Conservation (phyloP, 2,329 filamentous ascomycete genomes). For the Reticulascus tulasneorum region DNA sequence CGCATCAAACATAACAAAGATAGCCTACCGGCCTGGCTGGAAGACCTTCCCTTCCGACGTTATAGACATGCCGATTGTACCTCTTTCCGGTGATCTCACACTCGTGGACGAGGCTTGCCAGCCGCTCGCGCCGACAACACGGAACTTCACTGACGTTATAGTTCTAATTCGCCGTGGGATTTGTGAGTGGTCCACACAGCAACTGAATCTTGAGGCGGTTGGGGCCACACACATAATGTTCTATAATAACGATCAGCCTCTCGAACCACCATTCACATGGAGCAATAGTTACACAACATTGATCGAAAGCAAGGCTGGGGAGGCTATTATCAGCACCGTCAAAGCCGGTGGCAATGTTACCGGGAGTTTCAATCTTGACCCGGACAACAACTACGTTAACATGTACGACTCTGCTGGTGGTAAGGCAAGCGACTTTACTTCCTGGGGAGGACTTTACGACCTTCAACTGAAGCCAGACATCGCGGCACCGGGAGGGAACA, state of each 20-base stretch:
- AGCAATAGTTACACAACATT: constrained; percentile 11
- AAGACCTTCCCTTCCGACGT: constrained; percentile 17
- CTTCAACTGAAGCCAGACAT: constrained; percentile 11
- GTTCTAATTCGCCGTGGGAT: not conserved
- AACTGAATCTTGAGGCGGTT: not conserved
- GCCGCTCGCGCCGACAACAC: constrained; percentile 20
- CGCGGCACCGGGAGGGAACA: constrained; percentile 8
- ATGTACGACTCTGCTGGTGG: too few relatives aligned
- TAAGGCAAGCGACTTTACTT: constrained; percentile 29
- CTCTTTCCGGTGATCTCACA: constrained; percentile 19
- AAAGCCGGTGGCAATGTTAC: constrained; percentile 37
- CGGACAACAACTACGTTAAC: constrained; percentile 12
- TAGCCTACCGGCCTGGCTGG: constrained; percentile 19
- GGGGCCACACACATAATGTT: not conserved
- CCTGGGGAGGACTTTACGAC: constrained; percentile 10
- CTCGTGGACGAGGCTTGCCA: constrained; percentile 20
- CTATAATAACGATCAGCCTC: not conserved
- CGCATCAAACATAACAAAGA: constrained; percentile 17
- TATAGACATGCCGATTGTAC: constrained; percentile 20
- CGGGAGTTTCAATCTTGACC: constrained; percentile 21
- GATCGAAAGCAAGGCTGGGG: constrained; percentile 24
- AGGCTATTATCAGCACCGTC: constrained; percentile 25
- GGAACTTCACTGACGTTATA: constrained; percentile 31
- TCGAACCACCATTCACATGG: constrained; percentile 6
- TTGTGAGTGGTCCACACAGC: not conserved